Evolutionary conservation across 2,329 filamentous ascomycete genomes (phyloP), one percentile per base, ranked within the genome.

Genomic region (Xylaria sp.): DNA sequence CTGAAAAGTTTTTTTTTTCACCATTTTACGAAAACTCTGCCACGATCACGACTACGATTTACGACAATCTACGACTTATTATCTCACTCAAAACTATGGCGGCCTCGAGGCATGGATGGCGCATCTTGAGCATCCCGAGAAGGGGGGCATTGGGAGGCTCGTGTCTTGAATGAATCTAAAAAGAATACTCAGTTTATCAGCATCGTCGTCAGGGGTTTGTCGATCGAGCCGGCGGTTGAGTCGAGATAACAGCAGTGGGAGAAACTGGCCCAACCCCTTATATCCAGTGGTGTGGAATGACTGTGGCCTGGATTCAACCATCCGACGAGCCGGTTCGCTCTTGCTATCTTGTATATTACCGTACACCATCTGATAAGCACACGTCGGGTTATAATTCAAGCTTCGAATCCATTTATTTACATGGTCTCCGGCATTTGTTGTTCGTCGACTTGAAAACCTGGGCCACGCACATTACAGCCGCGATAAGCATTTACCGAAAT

Each of bases 21-120:
- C 20, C 52, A 53, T 28, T 28, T 12, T 28, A 68, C 23, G 32
- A 41, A 58, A 43, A 50, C 8, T 36, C 28, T 53, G 53, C 52
- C 12, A 62, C 45, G 57, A 53, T 43, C 45, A 46, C 55, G 32
- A 18, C 32, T 65, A 68, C 58, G 62, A 66, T 28, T 69, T 61
- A 69, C 64, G 64, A 67, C 43, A 64, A 48, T 58, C 60, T n/a
- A 65, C n/a, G 57, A 32, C 48, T 57, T 45, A 46, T 34, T 30
- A 39, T 32, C 53, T 57, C 46, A 45, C n/a, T 18, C 30, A 46
- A 61, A 69, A 59, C 15, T 18, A 34, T 7, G 36, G 58, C 43
- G 57, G 46, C 52, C 32, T 61, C 50, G 39, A 57, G 30, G 43
- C 50, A 58, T 32, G 55, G 25, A 64, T 45, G n/a, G 60, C 20